Evolutionary conservation across 768 basidiomycete genomes (phyloP), one percentile per base, ranked within the genome.

Genomic region (Suillus clintonianus): DNA sequence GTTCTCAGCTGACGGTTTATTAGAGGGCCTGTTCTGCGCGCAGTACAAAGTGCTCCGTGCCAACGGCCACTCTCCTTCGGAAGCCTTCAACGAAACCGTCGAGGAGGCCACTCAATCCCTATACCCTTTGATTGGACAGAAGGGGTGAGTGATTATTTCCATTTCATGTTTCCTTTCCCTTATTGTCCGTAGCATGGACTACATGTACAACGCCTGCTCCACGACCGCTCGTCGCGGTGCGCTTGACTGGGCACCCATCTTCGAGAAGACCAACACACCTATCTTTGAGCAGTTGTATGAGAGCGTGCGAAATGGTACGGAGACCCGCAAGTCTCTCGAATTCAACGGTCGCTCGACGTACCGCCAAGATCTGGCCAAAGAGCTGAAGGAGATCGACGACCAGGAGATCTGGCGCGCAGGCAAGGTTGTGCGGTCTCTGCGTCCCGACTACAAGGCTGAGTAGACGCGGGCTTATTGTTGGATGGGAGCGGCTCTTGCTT

Each of bases 21-120:
- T 63, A 92, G 90, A 99, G 90, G 97, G 97, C 69, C 86, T 99
- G 75, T 99, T 99, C 92, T 85, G 95, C 70, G 97, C 97, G 41
- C 97, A 99, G 80, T 99, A 99, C 87, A 89, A 95, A 85, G 91
- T 97, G 64, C 92, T 97, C 72, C 94, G 95, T 75, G 92, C 91
- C 75, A 97, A 97, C 76, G 95, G 95, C 61, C 97, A 99, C 86
- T 82, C 88, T 6, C 97, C 97, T 61, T 99, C 97, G 50, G 97
- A 99, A 77, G 96, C 96, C 57, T 99, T 99, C 89, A 99, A 99
- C 80, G 97, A 99, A 85, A 99, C 97, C 64, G 97, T 99, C 64
- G 97, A 99, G 80, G 97, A 99, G 82, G 97, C 97, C 19, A 99
- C 97, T 50, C 96, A 99, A 76, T 97, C 95, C 37, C 88, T 99